Evolutionary conservation across 164 flowering plant genomes (phyloP).

Genomic region (Umbellularia californica): DNA sequence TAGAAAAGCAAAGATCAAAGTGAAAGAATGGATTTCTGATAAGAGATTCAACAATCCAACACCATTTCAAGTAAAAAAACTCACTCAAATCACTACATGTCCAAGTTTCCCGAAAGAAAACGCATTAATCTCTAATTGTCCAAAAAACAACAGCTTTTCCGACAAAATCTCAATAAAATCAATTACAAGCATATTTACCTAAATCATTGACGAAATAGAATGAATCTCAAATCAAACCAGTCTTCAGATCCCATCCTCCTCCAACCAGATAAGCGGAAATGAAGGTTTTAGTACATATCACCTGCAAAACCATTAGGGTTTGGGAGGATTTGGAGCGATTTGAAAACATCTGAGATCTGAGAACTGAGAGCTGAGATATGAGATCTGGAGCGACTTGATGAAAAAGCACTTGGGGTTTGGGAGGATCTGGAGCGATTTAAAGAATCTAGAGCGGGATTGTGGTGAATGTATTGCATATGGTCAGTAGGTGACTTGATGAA

Average conservation of each 20-base stretch:
- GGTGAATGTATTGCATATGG: too few relatives aligned
- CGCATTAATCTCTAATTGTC: not conserved
- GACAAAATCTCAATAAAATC: not conserved
- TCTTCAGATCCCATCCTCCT: not conserved
- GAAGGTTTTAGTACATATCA: not conserved
- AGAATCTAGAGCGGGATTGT: too few relatives aligned
- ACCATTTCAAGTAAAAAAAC: not conserved
- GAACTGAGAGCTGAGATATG: too few relatives aligned
- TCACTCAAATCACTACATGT: not conserved
- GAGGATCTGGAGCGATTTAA: too few relatives aligned
- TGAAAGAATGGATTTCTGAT: too few relatives aligned
- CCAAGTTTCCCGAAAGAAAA: slow-evolving; percentile 1
- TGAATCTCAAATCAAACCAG: not conserved
- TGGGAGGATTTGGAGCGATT: too few relatives aligned
- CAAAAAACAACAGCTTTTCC: not conserved
- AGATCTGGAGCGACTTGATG: too few relatives aligned
- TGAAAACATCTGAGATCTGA: too few relatives aligned
- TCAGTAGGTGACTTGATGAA: too few relatives aligned
- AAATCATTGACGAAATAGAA: not conserved
- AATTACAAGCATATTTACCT: not conserved
- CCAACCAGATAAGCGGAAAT: not conserved
- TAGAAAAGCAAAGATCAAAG: too few relatives aligned
- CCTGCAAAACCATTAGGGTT: too few relatives aligned
- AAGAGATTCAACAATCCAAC: not conserved
- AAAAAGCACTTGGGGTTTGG: too few relatives aligned